These are phyloP conservation scores for Apiospora phragmitis DNA, from an alignment of 2,329 filamentous ascomycete genomes.

Conservation along the genomic window DNA sequence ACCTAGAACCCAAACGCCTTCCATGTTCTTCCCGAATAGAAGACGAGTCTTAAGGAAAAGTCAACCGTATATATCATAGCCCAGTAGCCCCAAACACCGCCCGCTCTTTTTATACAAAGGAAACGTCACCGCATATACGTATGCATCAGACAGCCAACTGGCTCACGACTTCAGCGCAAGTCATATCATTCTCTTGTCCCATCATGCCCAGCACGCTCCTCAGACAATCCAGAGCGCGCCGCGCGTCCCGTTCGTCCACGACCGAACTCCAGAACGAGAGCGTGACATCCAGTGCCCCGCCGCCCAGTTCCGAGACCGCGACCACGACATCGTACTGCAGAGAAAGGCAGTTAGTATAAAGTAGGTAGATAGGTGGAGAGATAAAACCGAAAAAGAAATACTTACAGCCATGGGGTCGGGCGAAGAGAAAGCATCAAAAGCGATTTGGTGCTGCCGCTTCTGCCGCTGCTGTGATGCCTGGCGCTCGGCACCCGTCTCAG, in stretches of 20 bases:
- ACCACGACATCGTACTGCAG: conserved; percentile 14
- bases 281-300: conserved; percentile 11
- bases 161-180: not conserved
- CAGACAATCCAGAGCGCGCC: conserved; percentile 9
- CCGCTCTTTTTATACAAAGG: not conserved
- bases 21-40: no score
- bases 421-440: conserved; percentile 7
- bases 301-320: conserved; percentile 14
- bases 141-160: not conserved
- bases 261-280: conserved; percentile 14
- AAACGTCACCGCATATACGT: not conserved
- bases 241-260: conserved; percentile 9
- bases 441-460: not conserved
- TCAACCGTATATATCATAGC: no score
- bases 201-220: conserved; percentile 10
- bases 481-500: not conserved
- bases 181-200: not conserved
- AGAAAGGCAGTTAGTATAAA: not conserved
- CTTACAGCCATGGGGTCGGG: conserved; percentile 16
- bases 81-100: no score
- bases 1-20: no score
- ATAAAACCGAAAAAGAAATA: not conserved
- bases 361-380: not conserved
- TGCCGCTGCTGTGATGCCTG: not conserved
- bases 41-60: no score